Evolutionary conservation across 1,284 basidiomycete species (phyloP), one percentile per base, ranked within the genome.

Genomic region (Salmacisia buchloeana): DNA sequence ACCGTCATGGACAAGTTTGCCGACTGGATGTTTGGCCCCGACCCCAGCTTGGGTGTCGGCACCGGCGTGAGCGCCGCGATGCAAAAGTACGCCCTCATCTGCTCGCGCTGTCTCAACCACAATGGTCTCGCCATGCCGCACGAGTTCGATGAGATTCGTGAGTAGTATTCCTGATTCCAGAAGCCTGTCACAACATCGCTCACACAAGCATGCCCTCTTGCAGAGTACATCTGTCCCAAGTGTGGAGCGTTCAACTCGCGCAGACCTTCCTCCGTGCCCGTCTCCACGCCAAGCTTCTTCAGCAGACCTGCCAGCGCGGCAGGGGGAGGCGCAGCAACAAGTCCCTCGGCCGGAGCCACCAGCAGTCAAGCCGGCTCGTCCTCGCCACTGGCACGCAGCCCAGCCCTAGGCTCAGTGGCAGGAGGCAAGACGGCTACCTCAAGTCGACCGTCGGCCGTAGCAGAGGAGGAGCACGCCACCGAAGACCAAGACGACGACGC

Each of bases 71-170:
- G 64, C 83, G 80, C 68, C 88, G 90, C 49, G 12, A 54, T 54
- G 49, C 49, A 54, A 65, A 73, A 75, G 62, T 98, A 94, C 74
- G 96, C 94, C 1, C 85, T 98, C 62, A 96, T 99, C 45, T 99
- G 94, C 81, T 87, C 88, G 65, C 88, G 88, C 70, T 98, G 94
- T 79, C 94, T 92, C 76, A 82, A 87, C 15, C 94, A 98, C 81
- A 98, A 98, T 74, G 94, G 94, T 0, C 84, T 99, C 9, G 90
- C 94, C 3, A 89, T 89, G 66, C 90, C 92, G 79, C 88, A 86
- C 65, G 85, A 91, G 80, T 96, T 91, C 86, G 89, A 92, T 73
- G 88, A 91, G 67, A 86, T 91, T 60, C 91, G 94, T 96, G 75
- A 81, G 92, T 87, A 2, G 0, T 21, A 5, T 59, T 27, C 6